Evolutionary conservation across 345 rosid genomes (phyloP), one percentile per base, ranked within the genome.

Genomic region (Adansonia digitata): DNA sequence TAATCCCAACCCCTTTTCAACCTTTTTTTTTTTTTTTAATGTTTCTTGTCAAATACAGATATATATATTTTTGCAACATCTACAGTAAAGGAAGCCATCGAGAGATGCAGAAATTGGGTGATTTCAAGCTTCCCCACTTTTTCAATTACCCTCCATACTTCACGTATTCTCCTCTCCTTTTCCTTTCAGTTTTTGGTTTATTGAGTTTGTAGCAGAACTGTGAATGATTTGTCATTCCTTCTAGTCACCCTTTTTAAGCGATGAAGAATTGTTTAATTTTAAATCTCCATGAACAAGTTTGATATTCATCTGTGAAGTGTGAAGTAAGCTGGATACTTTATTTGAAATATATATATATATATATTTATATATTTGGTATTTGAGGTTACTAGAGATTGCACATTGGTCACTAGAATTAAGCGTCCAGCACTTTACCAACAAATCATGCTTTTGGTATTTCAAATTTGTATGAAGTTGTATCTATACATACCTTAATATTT

Each of bases 61-160:
- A 29, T 73, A 42, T 1, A 17, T 18, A 4, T 31, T 60, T 48
- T 31, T 61, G 40, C 42, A 26, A 7, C 34, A 60, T 61, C 43
- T 73, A 29, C 5, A 34, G 29, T 61, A 59, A 74, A 74, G 46
- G 43, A 46, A 45, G 48, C 34, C 31, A 2, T 10, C 59, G 66
- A 70, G 77, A 82, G 80, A 94, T 94, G 97, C 97, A 90, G 94
- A 88, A 80, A 52, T 43, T 86, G 88, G 99, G 89, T 73, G 92
- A 90, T 78, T 93, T 88, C 85, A 95, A 90, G 89, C 87, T 92
- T 71, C 98, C 97, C 26, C 98, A 91, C 0, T 95, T 95, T 88
- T 93, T 91, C 90, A 92, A 82, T 77, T 95, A 95, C 81, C 98
- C 99, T 12, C 99, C 98, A 12, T 95, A 95, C 83, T 95, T 95